These are phyloP conservation scores for Pseudocercospora crystallina DNA, from an alignment of 2,329 filamentous ascomycete species.

Conservation along the genomic window DNA sequence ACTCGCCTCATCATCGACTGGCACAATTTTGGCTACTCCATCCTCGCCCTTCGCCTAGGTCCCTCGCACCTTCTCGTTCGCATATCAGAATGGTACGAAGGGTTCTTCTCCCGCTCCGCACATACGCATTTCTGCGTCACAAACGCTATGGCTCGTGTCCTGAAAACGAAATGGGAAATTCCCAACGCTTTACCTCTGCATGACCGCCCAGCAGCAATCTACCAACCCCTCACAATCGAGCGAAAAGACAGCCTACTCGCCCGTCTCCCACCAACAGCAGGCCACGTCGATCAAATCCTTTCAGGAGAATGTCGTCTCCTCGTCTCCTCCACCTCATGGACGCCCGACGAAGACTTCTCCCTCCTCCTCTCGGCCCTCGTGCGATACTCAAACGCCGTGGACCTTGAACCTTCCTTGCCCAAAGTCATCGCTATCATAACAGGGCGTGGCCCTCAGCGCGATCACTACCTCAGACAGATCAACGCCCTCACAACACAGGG, in stretches of 20 bases:
- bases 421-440: slow-evolving; percentile 85
- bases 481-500: slow-evolving; percentile 59
- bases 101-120: slow-evolving; percentile 65
- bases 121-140: slow-evolving; percentile 77
- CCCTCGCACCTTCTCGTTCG: slow-evolving; percentile 70
- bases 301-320: slow-evolving; percentile 61
- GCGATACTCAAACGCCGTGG: slow-evolving; percentile 59
- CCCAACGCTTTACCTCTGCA: slow-evolving; percentile 66
- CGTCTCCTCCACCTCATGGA: slow-evolving; percentile 96
- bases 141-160: slow-evolving; percentile 76
- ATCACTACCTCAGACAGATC: slow-evolving; percentile 70
- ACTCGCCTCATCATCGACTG: slow-evolving; percentile 89
- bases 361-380: slow-evolving; percentile 81
- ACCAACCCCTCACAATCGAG: slow-evolving; percentile 64
- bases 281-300: slow-evolving; percentile 53
- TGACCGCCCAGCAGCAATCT: slow-evolving; percentile 80
- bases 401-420: slow-evolving; percentile 51
- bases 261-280: slow-evolving; percentile 63
- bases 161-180: slow-evolving; percentile 67
- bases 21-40: slow-evolving; percentile 98
- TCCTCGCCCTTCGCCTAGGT: slow-evolving; percentile 70
- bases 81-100: slow-evolving; percentile 77
- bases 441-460: slow-evolving; percentile 84
- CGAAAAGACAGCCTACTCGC: slow-evolving; percentile 62
- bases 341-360: slow-evolving; percentile 90